Evolutionary conservation across 495 filamentous ascomycete genomes (phyloP).

Genomic region (Haplographium delicatum): DNA sequence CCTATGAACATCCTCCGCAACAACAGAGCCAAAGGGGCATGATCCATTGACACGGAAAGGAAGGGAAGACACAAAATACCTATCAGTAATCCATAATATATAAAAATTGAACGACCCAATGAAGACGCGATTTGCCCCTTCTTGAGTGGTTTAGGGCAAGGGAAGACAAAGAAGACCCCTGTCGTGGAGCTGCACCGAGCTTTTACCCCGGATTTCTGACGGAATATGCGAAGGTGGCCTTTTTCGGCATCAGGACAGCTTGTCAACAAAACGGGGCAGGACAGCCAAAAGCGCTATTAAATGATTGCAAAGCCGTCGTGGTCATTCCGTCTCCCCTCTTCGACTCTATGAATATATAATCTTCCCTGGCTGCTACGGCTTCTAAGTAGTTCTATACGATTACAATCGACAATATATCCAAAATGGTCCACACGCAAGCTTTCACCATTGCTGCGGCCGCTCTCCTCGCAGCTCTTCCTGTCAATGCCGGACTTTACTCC

Average conservation of each 20-base stretch:
- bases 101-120: too few species aligned
- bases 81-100: too few species aligned
- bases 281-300: background rate
- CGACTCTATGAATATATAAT: constrained; percentile 10
- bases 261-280: constrained; percentile 11
- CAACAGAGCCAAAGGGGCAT: too few species aligned
- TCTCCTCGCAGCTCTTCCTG: constrained; percentile 54
- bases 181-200: too few species aligned
- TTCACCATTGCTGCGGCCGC: constrained; percentile 39
- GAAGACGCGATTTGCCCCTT: background rate
- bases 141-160: too few species aligned
- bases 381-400: constrained; percentile 13
- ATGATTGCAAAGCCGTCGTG: background rate
- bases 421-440: constrained; percentile 21
- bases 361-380: constrained; percentile 21
- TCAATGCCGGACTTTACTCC: constrained; percentile 70
- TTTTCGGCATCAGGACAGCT: constrained; percentile 21
- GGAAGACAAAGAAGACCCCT: too few species aligned
- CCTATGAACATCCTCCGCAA: too few species aligned
- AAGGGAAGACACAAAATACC: too few species aligned
- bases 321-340: background rate
- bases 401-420: background rate
- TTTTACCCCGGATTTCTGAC: constrained; percentile 24
- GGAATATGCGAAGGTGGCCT: constrained; percentile 12
- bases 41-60: too few species aligned